Evolutionary conservation across 2,329 filamentous ascomycete genomes (phyloP).

Genomic region (Diaporthe ampelina): DNA sequence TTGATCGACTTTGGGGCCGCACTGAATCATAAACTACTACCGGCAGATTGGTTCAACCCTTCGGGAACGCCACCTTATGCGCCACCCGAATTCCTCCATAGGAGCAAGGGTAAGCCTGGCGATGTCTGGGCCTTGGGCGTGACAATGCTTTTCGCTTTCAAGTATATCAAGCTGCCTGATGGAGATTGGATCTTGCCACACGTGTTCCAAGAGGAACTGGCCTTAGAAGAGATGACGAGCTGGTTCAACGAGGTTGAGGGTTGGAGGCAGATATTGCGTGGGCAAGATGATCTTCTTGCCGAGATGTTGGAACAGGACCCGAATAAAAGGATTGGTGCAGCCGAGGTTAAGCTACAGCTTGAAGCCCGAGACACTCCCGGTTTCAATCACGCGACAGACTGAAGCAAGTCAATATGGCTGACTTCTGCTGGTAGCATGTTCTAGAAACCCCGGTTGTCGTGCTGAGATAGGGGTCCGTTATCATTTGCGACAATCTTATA

Average conservation of each 20-base stretch:
- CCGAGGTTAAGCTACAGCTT: background rate
- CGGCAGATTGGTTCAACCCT: constrained; percentile 36
- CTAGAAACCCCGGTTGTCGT: background rate
- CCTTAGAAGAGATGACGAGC: constrained; percentile 5
- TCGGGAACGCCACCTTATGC: constrained; percentile 41
- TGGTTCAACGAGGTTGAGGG: constrained; percentile 9
- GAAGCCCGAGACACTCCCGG: background rate
- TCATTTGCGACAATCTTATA: too few species aligned
- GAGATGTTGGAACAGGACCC: constrained; percentile 28
- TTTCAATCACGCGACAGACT: background rate
- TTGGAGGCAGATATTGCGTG: background rate
- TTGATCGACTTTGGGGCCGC: constrained; percentile 42
- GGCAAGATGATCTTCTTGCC: background rate
- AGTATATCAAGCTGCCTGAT: constrained; percentile 38
- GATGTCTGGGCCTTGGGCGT: constrained; percentile 43
- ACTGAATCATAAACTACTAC: constrained; percentile 26
- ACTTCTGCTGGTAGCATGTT: background rate
- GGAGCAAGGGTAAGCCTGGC: constrained; percentile 33
- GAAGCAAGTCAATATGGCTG: too few species aligned
- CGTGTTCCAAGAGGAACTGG: constrained; percentile 28
- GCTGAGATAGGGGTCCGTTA: too few species aligned
- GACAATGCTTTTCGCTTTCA: constrained; percentile 39
- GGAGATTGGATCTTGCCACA: constrained; percentile 40
- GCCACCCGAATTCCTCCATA: constrained; percentile 38
- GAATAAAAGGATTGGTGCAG: background rate